Evolutionary conservation across 2,329 filamentous ascomycete species (phyloP).

Genomic region (Gnomoniopsis smithogilvyi): DNA sequence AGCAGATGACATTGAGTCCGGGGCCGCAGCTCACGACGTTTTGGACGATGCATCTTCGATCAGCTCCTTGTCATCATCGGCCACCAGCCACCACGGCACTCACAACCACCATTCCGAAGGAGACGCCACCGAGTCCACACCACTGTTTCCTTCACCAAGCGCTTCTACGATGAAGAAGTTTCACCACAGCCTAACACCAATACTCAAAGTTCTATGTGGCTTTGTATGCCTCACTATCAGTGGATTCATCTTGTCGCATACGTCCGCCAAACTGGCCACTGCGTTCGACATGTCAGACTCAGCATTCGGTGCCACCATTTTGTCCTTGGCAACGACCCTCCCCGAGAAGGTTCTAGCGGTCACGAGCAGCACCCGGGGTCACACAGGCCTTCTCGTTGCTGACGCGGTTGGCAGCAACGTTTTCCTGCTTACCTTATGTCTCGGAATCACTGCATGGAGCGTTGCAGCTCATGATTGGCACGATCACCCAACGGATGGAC

Average conservation of each 20-base stretch:
- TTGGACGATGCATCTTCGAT: slow-evolving; percentile 19
- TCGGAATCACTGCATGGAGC: slow-evolving; percentile 31
- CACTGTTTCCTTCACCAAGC: slow-evolving; percentile 6
- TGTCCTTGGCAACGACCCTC: slow-evolving; percentile 42
- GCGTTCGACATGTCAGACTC: slow-evolving; percentile 20
- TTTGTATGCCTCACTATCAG: slow-evolving; percentile 42
- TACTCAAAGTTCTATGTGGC: slow-evolving; percentile 9
- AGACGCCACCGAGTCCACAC: slow-evolving; percentile 9
- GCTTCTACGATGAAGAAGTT: slow-evolving; percentile 1
- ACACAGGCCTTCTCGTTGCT: slow-evolving; percentile 47
- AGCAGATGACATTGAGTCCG: slow-evolving; percentile 25
- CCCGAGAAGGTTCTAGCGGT: slow-evolving; percentile 52
- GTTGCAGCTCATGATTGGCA: slow-evolving; percentile 16
- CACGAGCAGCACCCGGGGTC: slow-evolving; percentile 42
- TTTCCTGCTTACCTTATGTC: slow-evolving; percentile 49
- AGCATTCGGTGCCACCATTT: slow-evolving; percentile 16
- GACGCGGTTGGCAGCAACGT: slow-evolving; percentile 53
- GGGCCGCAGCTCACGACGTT: slow-evolving; percentile 23
- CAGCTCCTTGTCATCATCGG: slow-evolving; percentile 43
- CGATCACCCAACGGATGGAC: slow-evolving; percentile 12
- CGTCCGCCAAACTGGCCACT: slow-evolving; percentile 15
- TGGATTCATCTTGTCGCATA: slow-evolving; percentile 18
- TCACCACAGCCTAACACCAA: slow-evolving; percentile 9
- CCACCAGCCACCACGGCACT: slow-evolving; percentile 24
- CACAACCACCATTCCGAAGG: not conserved